These are phyloP conservation scores for Saccharomyces hybrid DNA, from an alignment of 1,139 yeast genomes.

Conservation along the genomic window DNA sequence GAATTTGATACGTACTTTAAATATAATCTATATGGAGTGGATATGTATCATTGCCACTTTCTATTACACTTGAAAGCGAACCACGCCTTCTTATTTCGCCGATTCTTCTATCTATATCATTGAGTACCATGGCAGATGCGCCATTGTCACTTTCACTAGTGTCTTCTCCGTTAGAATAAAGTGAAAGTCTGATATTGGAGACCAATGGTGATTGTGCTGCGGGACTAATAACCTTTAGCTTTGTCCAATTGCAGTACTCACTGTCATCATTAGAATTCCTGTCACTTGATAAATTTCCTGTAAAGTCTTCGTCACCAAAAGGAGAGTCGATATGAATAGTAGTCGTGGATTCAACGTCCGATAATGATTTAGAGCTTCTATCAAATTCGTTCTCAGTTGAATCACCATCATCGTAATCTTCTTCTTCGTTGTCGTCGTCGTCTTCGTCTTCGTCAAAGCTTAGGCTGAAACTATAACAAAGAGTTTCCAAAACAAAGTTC, in stretches of 20 bases:
- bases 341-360: conserved; percentile 10
- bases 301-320: background rate
- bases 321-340: conserved; percentile 11
- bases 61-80: background rate
- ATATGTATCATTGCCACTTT: background rate
- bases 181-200: background rate
- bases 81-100: conserved; percentile 6
- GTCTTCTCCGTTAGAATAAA: background rate
- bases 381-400: conserved; percentile 9
- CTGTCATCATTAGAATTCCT: too few species aligned
- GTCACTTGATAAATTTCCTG: background rate
- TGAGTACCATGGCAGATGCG: conserved; percentile 6
- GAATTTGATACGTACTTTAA: background rate
- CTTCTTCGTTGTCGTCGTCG: conserved; percentile 7
- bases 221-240: background rate
- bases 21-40: background rate
- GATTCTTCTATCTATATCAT: conserved; percentile 13
- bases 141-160: conserved; percentile 4
- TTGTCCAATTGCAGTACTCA: background rate
- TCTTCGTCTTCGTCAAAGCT: conserved; percentile 29
- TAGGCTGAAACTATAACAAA: conserved; percentile 27
- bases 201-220: background rate
- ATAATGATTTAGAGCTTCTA: background rate
- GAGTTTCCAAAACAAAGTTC: conserved; percentile 24
- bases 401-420: conserved; percentile 8